A percentile compares a stretch with the other conserved stretches of the same genome.
Evolutionary conservation across 169 alveolate species (phyloP).

Genomic region (Perkinsus marinus): DNA sequence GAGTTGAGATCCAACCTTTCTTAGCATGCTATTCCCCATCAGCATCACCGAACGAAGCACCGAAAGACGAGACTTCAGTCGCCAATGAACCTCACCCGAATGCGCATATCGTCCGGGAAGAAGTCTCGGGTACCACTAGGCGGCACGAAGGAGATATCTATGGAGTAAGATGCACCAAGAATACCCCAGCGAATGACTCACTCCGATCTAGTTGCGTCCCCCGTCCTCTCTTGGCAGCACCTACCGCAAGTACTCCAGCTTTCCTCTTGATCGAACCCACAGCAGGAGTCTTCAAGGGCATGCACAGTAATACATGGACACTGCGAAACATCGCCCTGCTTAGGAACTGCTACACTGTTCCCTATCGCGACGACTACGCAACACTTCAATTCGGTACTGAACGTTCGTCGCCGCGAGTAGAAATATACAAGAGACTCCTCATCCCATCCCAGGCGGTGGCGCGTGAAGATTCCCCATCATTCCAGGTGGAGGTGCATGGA

Average conservation of each 20-base stretch:
- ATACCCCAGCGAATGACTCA: background rate
- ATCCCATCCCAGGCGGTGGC: background rate
- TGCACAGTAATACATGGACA: too few species aligned
- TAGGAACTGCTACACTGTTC: too few species aligned
- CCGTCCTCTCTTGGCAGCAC: too few species aligned
- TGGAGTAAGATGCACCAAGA: background rate
- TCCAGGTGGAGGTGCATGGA: background rate
- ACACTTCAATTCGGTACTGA: background rate
- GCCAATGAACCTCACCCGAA: background rate
- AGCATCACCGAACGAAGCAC: too few species aligned
- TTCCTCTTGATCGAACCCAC: too few species aligned
- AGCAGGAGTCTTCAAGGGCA: too few species aligned
- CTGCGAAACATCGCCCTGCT: too few species aligned
- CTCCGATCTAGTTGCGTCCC: background rate
- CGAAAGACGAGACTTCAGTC: background rate
- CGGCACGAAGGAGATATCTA: constrained; percentile 10
- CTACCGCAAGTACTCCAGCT: too few species aligned
- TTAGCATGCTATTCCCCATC: too few species aligned
- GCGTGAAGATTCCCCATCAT: background rate
- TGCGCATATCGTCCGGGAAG: constrained; percentile 16
- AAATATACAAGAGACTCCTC: background rate
- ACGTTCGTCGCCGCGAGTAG: background rate
- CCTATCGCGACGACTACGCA: too few species aligned
- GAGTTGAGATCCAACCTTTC: too few species aligned
- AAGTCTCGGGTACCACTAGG: constrained; percentile 29